Conservation (phyloP, 2,329 filamentous ascomycete species). For the Aureobasidium vineae region DNA sequence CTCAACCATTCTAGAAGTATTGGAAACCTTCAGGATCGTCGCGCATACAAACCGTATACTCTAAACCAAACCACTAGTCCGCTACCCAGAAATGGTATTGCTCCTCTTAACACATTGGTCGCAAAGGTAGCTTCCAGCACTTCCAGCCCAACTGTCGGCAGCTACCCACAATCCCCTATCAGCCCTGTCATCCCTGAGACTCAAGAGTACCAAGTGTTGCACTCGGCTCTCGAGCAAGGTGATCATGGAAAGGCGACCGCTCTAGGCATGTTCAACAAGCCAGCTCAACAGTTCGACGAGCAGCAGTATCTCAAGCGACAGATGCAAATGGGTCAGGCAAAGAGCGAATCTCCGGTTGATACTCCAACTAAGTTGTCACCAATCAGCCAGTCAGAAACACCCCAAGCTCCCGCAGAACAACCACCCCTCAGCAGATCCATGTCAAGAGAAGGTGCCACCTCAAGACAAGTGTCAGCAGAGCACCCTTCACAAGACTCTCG, state of each 20-base stretch:
- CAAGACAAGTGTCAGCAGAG: conserved; percentile 14
- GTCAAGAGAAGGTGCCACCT: background rate
- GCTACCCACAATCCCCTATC: conserved; percentile 51
- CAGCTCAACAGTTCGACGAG: conserved; percentile 75
- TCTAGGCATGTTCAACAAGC: conserved; percentile 68
- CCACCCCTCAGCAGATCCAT: background rate
- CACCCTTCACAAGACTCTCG: conserved; percentile 18
- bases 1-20: conserved; percentile 54
- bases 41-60: conserved; percentile 36
- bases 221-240: conserved; percentile 65
- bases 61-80: conserved; percentile 43
- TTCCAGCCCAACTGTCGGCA: conserved; percentile 42
- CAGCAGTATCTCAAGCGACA: conserved; percentile 80
- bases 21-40: conserved; percentile 60
- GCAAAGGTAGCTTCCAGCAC: conserved; percentile 34
- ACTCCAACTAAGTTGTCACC: conserved; percentile 6
- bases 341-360: conserved; percentile 22
- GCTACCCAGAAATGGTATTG: conserved; percentile 26
- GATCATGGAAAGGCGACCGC: conserved; percentile 82
- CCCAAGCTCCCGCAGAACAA: background rate
- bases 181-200: conserved; percentile 71
- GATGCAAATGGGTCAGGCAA: conserved; percentile 67
- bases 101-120: conserved; percentile 14
- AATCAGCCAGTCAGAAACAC: background rate
- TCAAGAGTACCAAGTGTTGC: conserved; percentile 63